Evolutionary conservation across 768 basidiomycete genomes (phyloP).

Genomic region (Leccinum subgranulosum): DNA sequence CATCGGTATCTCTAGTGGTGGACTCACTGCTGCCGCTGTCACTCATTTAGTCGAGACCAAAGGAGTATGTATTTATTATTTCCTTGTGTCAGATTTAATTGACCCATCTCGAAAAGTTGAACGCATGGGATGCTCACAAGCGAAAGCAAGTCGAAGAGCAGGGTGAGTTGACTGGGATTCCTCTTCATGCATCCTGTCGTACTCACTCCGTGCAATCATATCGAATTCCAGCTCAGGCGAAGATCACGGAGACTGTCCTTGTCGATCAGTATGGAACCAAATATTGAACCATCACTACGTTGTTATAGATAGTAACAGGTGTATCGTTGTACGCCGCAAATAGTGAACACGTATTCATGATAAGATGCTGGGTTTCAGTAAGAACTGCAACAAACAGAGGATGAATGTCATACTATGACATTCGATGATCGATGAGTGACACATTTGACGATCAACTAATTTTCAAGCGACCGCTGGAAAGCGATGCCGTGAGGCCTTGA

Average conservation of each 20-base stretch:
- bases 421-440: not conserved
- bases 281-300: not conserved
- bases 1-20: constrained; percentile 6
- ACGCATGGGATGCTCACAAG: constrained; percentile 7
- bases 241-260: not conserved
- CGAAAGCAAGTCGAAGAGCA: not conserved
- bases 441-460: not conserved
- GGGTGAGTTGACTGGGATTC: not conserved
- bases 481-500: no score
- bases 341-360: not conserved
- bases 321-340: not conserved
- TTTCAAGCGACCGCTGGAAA: no score
- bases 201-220: not conserved
- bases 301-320: no score
- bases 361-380: not conserved
- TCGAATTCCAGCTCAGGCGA: not conserved
- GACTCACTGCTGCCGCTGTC: constrained; percentile 1
- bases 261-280: not conserved
- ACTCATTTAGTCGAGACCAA: constrained; percentile 17
- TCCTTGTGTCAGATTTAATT: not conserved
- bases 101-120: not conserved
- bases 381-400: not conserved
- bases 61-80: constrained; percentile 8
- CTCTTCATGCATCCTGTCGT: not conserved
- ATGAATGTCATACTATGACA: not conserved